Evolutionary conservation across 2,329 filamentous ascomycete species (phyloP).

Genomic region (Neofusicoccum parvum): DNA sequence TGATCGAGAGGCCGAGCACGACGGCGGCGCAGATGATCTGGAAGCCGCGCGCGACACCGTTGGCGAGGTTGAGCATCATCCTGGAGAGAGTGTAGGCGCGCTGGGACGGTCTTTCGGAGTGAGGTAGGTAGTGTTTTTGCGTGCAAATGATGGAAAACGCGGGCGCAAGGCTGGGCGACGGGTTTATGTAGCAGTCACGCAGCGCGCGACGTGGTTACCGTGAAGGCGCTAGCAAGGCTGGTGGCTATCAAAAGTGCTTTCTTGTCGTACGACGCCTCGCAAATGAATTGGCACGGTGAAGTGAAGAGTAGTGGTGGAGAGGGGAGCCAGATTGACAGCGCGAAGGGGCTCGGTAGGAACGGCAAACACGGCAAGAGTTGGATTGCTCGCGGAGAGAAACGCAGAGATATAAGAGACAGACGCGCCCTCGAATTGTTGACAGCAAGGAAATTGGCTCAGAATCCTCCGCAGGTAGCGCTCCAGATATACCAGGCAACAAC

Average conservation of each 20-base stretch:
- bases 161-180: not conserved
- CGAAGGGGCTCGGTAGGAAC: not conserved
- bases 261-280: not conserved
- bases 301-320: not conserved
- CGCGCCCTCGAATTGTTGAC: not conserved
- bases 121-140: not conserved
- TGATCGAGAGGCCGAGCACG: constrained; percentile 31
- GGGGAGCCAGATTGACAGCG: not conserved
- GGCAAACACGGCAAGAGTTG: not conserved
- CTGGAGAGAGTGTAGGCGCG: not conserved
- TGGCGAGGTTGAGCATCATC: constrained; percentile 1
- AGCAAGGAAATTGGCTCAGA: not conserved
- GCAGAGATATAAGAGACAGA: not conserved
- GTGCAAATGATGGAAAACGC: not conserved
- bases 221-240: not conserved
- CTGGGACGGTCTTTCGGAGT: not conserved
- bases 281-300: not conserved
- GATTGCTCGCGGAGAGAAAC: not conserved
- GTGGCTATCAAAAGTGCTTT: not conserved
- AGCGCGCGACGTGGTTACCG: not conserved
- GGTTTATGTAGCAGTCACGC: no score
- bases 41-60: not conserved
- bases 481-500: constrained; percentile 2
- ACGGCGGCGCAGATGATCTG: constrained; percentile 30
- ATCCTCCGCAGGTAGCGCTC: not conserved